These are phyloP conservation scores for Rutstroemia sp. DNA, from an alignment of 2,329 filamentous ascomycete genomes.

Conservation along the genomic window DNA sequence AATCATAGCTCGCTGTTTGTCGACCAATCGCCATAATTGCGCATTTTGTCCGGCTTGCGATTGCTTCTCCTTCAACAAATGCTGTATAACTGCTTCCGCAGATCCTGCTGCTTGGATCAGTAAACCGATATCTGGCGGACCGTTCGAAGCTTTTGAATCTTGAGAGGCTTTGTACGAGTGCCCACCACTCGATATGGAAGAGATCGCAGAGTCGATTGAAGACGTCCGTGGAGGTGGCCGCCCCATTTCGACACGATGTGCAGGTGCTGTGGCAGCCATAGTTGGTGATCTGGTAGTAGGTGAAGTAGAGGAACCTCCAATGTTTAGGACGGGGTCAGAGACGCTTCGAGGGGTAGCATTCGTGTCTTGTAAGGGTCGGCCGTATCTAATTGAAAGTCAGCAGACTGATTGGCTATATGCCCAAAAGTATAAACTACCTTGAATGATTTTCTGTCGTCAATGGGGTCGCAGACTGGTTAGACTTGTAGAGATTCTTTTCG, in stretches of 20 bases:
- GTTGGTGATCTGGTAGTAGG: slow-evolving; percentile 16
- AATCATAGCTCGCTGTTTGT: slow-evolving; percentile 93
- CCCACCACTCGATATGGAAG: slow-evolving; percentile 58
- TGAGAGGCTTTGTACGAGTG: slow-evolving; percentile 51
- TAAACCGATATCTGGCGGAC: slow-evolving; percentile 68
- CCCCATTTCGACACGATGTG: slow-evolving; percentile 26
- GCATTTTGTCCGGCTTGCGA: slow-evolving; percentile 82
- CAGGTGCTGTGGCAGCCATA: slow-evolving; percentile 25
- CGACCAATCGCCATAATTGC: slow-evolving; percentile 90
- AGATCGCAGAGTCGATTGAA: slow-evolving; percentile 91
- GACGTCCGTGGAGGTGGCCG: slow-evolving; percentile 57
- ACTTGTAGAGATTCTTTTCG: slow-evolving; percentile 28
- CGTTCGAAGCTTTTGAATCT: slow-evolving; percentile 39
- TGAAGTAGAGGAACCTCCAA: slow-evolving; percentile 19
- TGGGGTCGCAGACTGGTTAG: slow-evolving; percentile 11
- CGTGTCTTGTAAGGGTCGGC: slow-evolving; percentile 16
- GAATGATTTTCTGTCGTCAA: slow-evolving; percentile 12
- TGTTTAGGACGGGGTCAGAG: slow-evolving; percentile 26
- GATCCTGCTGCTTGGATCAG: slow-evolving; percentile 82
- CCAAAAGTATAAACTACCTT: slow-evolving; percentile 17
- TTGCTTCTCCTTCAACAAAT: slow-evolving; percentile 85
- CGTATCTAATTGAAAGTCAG: slow-evolving; percentile 15
- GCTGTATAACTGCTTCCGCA: slow-evolving; percentile 79
- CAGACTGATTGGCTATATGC: neutral
- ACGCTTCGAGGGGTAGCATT: slow-evolving; percentile 27